A percentile compares a stretch with the other conserved stretches of the same genome.
Conservation (phyloP, 1,284 basidiomycete species). For the Moesziomyces antarcticus region DNA sequence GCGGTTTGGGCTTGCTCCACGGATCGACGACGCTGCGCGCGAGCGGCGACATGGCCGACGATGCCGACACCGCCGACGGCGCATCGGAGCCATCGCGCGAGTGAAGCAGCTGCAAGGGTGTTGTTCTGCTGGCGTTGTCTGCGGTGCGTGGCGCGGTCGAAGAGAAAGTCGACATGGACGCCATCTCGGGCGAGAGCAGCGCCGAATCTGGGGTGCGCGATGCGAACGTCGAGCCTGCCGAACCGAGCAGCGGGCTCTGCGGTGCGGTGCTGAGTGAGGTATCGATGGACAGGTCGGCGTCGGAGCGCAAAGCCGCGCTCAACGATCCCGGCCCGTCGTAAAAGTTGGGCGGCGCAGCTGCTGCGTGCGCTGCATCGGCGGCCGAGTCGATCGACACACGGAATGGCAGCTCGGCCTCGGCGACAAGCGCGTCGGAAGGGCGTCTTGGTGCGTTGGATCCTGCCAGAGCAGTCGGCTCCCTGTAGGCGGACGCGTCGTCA, state of each 20-base stretch:
- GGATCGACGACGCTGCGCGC: conserved; percentile 42
- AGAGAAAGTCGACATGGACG: conserved; percentile 13
- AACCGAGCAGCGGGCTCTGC: conserved; percentile 11
- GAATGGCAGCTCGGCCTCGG: conserved; percentile 36
- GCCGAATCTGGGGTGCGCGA: conserved; percentile 5
- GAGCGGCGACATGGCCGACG: conserved; percentile 38
- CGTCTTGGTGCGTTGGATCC: too few relatives aligned
- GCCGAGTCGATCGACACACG: conserved; percentile 57
- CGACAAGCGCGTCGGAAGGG: too few relatives aligned
- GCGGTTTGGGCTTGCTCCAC: conserved; percentile 4
- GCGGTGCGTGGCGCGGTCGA: conserved; percentile 5
- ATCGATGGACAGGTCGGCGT: conserved; percentile 21
- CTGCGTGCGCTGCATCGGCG: conserved; percentile 51
- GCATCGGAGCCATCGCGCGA: conserved; percentile 31
- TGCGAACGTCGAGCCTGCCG: conserved; percentile 4
- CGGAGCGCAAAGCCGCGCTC: conserved; percentile 6
- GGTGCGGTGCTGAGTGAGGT: conserved; percentile 11
- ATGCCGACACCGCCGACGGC: conserved; percentile 24
- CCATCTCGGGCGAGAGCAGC: conserved; percentile 18
- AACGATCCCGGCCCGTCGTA: conserved; percentile 33
- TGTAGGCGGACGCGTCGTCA: neutral
- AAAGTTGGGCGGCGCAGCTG: conserved; percentile 40
- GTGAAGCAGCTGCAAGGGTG: conserved; percentile 9
- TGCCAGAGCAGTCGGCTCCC: too few relatives aligned
- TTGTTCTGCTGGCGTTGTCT: conserved; percentile 5